Evolutionary conservation across 257 asterid species (phyloP), one percentile per base, ranked within the genome.

Genomic region (Petrea volubilis): DNA sequence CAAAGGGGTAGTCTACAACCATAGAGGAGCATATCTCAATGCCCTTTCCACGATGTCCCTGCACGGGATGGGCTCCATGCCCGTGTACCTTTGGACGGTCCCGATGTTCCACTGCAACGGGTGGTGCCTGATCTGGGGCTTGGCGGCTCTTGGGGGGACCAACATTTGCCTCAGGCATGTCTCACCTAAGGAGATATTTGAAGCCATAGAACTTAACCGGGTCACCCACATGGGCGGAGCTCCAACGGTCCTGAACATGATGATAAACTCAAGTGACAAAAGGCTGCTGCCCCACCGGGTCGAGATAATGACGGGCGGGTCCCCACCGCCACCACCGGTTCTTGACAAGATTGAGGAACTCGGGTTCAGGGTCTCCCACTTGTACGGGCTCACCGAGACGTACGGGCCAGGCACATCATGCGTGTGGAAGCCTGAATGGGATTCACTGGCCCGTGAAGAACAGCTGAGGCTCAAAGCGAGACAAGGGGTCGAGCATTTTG

Each of bases 31-130:
- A 0, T 86, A 81, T 41, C 76, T 83, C 7, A 86, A 83, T 12
- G 77, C 91, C 62, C 82, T 86, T 4, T 85, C 85, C 0, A 29
- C 88, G 2, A 5, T 75, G 17, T 81, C 81, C 10, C 46, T 72
- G n/a, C 87, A 86, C 11, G 87, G 81, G 7, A 83, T 86, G 88
- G 24, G 21, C 60, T 21, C 72, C 3, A 25, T 49, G 74, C 87
- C 91, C 0, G 78, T 79, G 70, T 83, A 86, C 76, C 84, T 86
- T 2, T 86, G 91, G 91, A 86, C 91, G 0, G 91, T 83, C 20
- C 91, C 91, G 0, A 86, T 79, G 91, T 86, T 86, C 49, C 91
- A 86, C 68, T 86, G 91, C 73, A 86, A 86, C 6, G 91, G 85
- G 11, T 86, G 91, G 91, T 86, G 91, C 65, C 81, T 86, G 9